phyloP scores from a whole-genome alignment of 2,329 filamentous ascomycete genomes.

The Alternaria gansuensis region DNA sequence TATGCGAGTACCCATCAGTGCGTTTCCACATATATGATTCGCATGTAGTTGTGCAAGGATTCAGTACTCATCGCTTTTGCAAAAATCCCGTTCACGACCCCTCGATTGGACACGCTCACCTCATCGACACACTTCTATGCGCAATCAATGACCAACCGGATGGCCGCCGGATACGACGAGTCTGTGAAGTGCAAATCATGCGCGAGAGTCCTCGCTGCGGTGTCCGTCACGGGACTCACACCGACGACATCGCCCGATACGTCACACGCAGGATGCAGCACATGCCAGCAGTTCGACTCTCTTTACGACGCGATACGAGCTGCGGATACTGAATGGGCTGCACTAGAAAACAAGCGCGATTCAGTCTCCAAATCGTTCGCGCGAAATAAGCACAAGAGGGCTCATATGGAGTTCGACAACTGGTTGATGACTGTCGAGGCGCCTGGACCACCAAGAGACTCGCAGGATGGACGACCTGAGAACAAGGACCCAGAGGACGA shows the following conservation, averaged over 20 bases:
- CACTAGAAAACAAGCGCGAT: constrained; percentile 23
- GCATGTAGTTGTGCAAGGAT: neutral
- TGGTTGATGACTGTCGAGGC: constrained; percentile 37
- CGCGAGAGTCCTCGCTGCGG: constrained; percentile 19
- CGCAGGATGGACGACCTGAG: constrained; percentile 4
- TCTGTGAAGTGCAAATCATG: constrained; percentile 21
- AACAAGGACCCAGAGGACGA: neutral
- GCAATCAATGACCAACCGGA: neutral
- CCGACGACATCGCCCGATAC: constrained; percentile 9
- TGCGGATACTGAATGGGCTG: constrained; percentile 26
- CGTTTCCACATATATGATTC: neutral
- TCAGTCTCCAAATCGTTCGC: constrained; percentile 27
- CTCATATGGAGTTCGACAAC: constrained; percentile 38
- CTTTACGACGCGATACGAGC: constrained; percentile 26
- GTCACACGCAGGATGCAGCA: constrained; percentile 23
- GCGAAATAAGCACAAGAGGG: constrained; percentile 22
- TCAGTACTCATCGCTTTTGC: neutral
- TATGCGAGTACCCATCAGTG: neutral
- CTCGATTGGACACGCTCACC: neutral
- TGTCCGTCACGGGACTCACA: constrained; percentile 23
- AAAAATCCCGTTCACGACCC: neutral
- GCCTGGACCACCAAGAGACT: neutral
- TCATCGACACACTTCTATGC: neutral
- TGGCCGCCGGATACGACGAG: constrained; percentile 8
- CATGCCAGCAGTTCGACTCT: constrained; percentile 29